phyloP scores from a whole-genome alignment of 2,329 filamentous ascomycete species.

The Clonostachys chloroleuca region DNA sequence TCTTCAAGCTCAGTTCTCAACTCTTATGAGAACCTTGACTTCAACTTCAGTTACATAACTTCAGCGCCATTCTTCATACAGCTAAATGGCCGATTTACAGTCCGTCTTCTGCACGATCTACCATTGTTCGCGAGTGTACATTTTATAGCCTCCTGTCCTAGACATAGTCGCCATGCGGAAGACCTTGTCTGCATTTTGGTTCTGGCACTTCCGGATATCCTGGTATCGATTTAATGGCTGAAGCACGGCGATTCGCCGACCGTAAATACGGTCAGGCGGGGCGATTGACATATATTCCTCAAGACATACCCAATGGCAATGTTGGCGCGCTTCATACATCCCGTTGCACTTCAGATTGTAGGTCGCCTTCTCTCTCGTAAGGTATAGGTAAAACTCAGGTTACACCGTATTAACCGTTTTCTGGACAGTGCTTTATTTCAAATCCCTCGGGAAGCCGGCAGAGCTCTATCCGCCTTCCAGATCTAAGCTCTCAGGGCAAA shows the following conservation, averaged over 20 bases:
- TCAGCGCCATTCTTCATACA: too few species aligned
- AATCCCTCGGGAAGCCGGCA: conserved; percentile 20
- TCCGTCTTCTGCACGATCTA: too few species aligned
- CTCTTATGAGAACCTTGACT: too few species aligned
- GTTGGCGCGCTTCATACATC: conserved; percentile 21
- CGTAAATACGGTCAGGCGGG: conserved; percentile 25
- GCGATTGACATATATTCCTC: conserved; percentile 20
- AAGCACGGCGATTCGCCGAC: conserved; percentile 20
- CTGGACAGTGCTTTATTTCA: conserved; percentile 20
- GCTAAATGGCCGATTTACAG: too few species aligned
- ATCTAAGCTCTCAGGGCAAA: conserved; percentile 9
- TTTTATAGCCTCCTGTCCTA: too few species aligned
- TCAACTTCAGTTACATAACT: too few species aligned
- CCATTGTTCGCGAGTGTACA: too few species aligned
- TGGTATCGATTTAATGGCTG: conserved; percentile 26
- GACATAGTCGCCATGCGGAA: conserved; percentile 21
- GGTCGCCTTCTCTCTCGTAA: conserved; percentile 6
- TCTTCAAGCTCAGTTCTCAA: too few species aligned
- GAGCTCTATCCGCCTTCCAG: conserved; percentile 26
- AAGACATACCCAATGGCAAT: conserved; percentile 10
- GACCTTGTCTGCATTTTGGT: not conserved
- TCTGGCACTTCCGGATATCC: too few species aligned
- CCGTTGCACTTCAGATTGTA: conserved; percentile 17
- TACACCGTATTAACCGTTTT: not conserved
- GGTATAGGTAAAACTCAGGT: too few species aligned